Evolutionary conservation across 768 basidiomycete genomes (phyloP).

Genomic region (Tricholoma terreum): DNA sequence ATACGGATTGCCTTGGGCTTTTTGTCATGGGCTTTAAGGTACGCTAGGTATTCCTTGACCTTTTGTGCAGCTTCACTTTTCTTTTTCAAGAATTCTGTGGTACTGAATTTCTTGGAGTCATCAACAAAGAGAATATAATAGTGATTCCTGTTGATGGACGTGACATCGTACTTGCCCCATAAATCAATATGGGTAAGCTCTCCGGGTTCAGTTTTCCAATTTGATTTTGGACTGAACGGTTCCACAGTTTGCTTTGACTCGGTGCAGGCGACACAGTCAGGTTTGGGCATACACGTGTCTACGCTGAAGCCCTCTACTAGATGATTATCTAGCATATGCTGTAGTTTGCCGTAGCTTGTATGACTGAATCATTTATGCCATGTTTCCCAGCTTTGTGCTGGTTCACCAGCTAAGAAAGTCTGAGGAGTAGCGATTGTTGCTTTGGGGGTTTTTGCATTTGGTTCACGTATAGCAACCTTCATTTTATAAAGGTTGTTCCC

Average conservation of each 20-base stretch:
- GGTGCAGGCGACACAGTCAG: conserved; percentile 5
- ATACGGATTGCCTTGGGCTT: neutral
- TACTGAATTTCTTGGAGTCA: neutral
- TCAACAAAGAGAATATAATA: conserved; percentile 7
- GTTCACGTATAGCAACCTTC: neutral
- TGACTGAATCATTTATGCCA: conserved; percentile 5
- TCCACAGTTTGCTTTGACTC: conserved; percentile 6
- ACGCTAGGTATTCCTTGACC: neutral
- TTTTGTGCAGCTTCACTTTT: conserved; percentile 1
- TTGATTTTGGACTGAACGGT: conserved; percentile 7
- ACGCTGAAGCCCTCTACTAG: conserved; percentile 3
- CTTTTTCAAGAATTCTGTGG: neutral
- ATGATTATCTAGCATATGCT: neutral
- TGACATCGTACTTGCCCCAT: conserved; percentile 3
- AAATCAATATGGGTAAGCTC: conserved; percentile 10
- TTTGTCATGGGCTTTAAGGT: neutral
- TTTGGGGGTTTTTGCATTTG: neutral
- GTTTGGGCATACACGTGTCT: neutral
- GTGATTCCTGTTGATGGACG: conserved; percentile 5
- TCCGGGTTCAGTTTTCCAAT: conserved; percentile 2
- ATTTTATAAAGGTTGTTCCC: neutral
- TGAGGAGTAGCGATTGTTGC: neutral
- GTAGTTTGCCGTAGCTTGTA: neutral
- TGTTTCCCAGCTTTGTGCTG: neutral
- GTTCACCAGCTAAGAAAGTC: neutral